These are phyloP conservation scores for Barnettozyma botsteinii DNA, from an alignment of 805 yeast species.

Conservation along the genomic window DNA sequence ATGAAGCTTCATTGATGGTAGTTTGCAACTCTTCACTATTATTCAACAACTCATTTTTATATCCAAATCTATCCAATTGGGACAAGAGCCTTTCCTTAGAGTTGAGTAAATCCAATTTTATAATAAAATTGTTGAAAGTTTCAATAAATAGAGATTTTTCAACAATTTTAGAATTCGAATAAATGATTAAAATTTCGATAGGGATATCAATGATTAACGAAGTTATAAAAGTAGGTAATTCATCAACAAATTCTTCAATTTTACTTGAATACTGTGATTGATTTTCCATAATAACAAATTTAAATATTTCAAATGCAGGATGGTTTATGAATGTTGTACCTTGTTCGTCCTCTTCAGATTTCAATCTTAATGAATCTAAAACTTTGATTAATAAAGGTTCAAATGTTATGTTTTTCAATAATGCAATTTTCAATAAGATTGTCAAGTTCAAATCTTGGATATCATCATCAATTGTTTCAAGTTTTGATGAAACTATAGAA, in stretches of 20 bases:
- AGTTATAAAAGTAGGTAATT: slow-evolving; percentile 31
- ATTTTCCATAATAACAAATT: slow-evolving; percentile 24
- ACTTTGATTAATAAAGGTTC: slow-evolving; percentile 14
- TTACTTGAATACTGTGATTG: slow-evolving; percentile 17
- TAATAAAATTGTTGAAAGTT: slow-evolving; percentile 28
- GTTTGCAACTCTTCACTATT: slow-evolving; percentile 18
- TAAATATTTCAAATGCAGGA: slow-evolving; percentile 26
- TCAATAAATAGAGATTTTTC: slow-evolving; percentile 22
- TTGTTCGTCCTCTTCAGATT: slow-evolving; percentile 19
- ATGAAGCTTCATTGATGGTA: slow-evolving; percentile 21
- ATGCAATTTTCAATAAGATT: slow-evolving; percentile 12
- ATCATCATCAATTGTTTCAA: slow-evolving; percentile 9
- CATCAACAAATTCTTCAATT: slow-evolving; percentile 31
- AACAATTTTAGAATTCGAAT: slow-evolving; percentile 26
- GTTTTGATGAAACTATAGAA: slow-evolving; percentile 3
- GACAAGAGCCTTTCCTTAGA: slow-evolving; percentile 24
- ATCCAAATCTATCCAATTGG: slow-evolving; percentile 30
- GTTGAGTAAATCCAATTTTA: slow-evolving; percentile 18
- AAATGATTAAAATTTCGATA: slow-evolving; percentile 28
- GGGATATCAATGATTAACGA: slow-evolving; percentile 27
- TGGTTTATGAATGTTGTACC: slow-evolving; percentile 16
- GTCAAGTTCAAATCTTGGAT: slow-evolving; percentile 9
- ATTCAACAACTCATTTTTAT: slow-evolving; percentile 17
- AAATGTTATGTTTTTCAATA: slow-evolving; percentile 7
- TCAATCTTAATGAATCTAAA: slow-evolving; percentile 16